Evolutionary conservation across 306 rosid genomes (phyloP), one percentile per base, ranked within the genome.

Genomic region (Malus fusca): DNA sequence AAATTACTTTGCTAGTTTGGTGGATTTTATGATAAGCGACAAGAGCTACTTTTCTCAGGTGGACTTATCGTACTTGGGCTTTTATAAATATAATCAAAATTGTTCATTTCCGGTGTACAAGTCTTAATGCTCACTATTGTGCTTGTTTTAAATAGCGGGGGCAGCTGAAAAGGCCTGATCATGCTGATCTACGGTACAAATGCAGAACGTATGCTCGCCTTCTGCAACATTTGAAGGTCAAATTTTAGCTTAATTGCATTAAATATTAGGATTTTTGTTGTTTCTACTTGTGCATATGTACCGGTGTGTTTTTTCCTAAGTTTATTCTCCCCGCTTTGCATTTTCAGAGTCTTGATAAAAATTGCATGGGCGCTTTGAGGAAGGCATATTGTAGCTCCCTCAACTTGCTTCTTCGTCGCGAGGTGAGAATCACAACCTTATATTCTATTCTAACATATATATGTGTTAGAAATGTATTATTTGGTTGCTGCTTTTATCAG

Each of bases 131-230:
- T 83, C 81, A 69, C 53, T 81, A 72, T 53, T 67, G 64, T 78
- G 72, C 72, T 72, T 85, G 71, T 69, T 78, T 77, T 63, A 55
- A 82, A 83, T 84, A 95, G 99, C 84, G 96, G 62, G 99, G 99
- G 80, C 97, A 92, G 81, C 85, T 95, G 82, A 95, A 95, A 87
- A 90, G 97, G 90, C 99, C 97, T 6, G 99, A 95, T 87, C 99
- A 90, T 84, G 90, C 97, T 88, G 97, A 90, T 79, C 79, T 92
- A 82, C 90, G 97, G 85, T 88, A 80, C 86, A 95, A 88, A 87
- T 95, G 97, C 87, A 85, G 93, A 92, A 90, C 93, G 70, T 92
- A 95, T 76, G 97, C 97, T 58, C 92, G 96, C 76, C 92, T 95
- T 83, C 71, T 95, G 82, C 96, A 88, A 79, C 92, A 92, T 81